phyloP scores from a whole-genome alignment of 2,329 filamentous ascomycete species.

The Clarireedia monteithiana region DNA sequence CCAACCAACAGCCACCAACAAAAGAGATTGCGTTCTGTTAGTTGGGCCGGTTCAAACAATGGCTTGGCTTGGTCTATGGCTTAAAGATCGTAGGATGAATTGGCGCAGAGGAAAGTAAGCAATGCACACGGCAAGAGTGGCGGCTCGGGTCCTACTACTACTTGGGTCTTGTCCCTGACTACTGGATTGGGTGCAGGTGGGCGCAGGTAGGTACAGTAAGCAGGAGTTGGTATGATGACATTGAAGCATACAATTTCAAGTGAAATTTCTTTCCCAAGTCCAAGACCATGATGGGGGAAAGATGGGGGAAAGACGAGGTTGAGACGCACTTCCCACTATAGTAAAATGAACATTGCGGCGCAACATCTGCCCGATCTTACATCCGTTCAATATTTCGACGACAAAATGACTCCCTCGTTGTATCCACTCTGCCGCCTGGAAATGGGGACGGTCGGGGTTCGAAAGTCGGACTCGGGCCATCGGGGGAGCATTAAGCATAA shows the following conservation, averaged over 20 bases:
- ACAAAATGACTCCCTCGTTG: background rate
- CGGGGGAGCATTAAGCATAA: too few species aligned
- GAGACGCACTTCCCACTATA: too few species aligned
- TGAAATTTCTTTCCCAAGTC: too few species aligned
- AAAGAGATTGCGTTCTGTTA: too few species aligned
- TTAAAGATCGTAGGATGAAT: background rate
- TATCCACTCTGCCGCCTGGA: background rate
- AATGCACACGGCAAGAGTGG: background rate
- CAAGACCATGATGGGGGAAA: too few species aligned
- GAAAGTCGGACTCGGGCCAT: background rate
- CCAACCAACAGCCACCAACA: too few species aligned
- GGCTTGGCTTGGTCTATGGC: background rate
- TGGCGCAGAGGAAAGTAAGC: background rate
- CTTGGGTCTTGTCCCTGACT: background rate
- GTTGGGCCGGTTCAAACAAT: background rate
- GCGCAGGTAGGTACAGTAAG: too few species aligned
- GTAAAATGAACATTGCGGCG: too few species aligned
- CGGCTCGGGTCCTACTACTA: background rate
- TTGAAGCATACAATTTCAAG: too few species aligned
- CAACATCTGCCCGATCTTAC: too few species aligned
- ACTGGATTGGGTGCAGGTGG: background rate
- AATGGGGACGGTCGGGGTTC: background rate
- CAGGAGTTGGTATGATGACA: too few species aligned
- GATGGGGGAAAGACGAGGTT: too few species aligned
- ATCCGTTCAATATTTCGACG: background rate